A percentile compares a stretch with the other conserved stretches of the same genome.
Evolutionary conservation across 805 yeast genomes (phyloP).

Genomic region (Yarrowia yakushimensis): DNA sequence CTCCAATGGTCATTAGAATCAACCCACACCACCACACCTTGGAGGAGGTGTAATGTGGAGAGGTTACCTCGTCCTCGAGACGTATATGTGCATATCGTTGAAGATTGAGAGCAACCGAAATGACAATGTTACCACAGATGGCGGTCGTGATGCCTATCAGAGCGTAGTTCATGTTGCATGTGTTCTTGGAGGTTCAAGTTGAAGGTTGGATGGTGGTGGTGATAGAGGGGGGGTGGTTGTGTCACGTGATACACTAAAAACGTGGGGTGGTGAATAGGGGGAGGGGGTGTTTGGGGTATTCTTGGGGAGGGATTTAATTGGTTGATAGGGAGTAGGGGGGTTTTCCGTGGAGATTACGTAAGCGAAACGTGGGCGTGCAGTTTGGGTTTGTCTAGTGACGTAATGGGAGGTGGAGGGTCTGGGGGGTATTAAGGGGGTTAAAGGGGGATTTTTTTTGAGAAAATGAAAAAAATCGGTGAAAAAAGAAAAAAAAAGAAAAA

Average conservation of each 20-base stretch:
- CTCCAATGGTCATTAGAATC: constrained; percentile 38
- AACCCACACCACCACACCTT: constrained; percentile 29
- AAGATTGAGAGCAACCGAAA: constrained; percentile 42
- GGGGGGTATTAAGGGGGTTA: too few relatives aligned
- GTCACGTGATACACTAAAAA: too few relatives aligned
- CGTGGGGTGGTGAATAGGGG: too few relatives aligned
- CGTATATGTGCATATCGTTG: constrained; percentile 43
- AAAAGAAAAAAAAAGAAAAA: too few relatives aligned
- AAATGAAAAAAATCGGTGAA: too few relatives aligned
- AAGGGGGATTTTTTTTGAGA: too few relatives aligned
- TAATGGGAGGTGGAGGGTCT: too few relatives aligned
- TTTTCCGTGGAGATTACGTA: background rate
- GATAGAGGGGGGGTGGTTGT: too few relatives aligned
- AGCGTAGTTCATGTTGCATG: constrained; percentile 28
- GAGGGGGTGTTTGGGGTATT: too few relatives aligned
- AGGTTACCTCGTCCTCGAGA: constrained; percentile 29
- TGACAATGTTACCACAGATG: constrained; percentile 40
- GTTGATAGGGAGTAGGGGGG: background rate
- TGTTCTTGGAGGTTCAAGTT: background rate
- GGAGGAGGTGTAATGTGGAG: constrained; percentile 8
- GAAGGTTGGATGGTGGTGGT: too few relatives aligned
- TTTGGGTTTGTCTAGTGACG: too few relatives aligned
- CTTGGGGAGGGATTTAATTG: too few relatives aligned
- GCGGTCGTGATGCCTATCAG: constrained; percentile 39
- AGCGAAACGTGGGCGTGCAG: background rate